Base-by-base conservation (phyloP, 139 green algal genomes). In the Coelastrella sp. region DNA sequence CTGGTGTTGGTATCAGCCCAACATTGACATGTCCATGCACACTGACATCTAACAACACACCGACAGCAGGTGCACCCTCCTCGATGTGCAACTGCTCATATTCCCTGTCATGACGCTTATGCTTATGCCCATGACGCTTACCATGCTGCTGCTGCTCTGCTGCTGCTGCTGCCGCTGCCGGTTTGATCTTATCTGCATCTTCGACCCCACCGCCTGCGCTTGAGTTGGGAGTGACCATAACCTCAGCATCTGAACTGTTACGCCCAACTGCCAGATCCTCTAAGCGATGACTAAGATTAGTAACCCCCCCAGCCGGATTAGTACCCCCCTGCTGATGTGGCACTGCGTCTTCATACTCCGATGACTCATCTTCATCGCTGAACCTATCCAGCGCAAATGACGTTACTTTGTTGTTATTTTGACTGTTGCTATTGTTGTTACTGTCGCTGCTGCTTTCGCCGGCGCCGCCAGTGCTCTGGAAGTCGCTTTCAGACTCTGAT, bases 361-460 rank as follows among this genome's bases (percentile, higher is more conserved):
- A 47, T 5, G 17, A 73, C 8, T 89, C 84, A 47, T 11, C 17
- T 19, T 71, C 32, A 47, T 47, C 57, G 32, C 84, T 89, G 16
- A 89, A 89, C 59, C 19, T 23, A 4, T 90, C 85, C 56, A 90
- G n/a, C 5, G 85, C 85, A 90, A 90, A 90, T 2, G 85, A 90
- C 8, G 58, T 20, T 4, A 90, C 73, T 47, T 73, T 73, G 80
- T 54, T 86, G 80, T 17, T 11, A 11, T 32, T 71, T 3, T 19
- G n/a, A 57, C 56, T 73, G 7, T 57, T 85, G 60, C 61, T 77
- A 59, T 76, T 75, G 64, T 65, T 77, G 80, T 65, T 47, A 68
- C 61, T 87, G 32, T 47, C 32, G 32, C 32, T 47, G 32, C 32
- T 47, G 32, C 32, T 47, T 47, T 47, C 32, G 32, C 20, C 20